Evolutionary conservation across 306 rosid genomes (phyloP).

Genomic region (Vicia faba): DNA sequence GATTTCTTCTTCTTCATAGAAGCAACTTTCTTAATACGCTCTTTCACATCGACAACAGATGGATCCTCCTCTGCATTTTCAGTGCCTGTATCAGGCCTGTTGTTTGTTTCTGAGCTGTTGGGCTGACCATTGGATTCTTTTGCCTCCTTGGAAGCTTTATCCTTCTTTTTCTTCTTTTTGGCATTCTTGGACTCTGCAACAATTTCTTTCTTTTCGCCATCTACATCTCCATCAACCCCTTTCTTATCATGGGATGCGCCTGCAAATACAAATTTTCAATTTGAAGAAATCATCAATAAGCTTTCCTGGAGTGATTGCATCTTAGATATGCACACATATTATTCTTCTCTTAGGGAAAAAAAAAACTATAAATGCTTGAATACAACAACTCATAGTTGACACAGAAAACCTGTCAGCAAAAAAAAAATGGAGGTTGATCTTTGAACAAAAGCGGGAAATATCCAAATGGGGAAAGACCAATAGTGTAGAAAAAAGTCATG

Average conservation of each 20-base stretch:
- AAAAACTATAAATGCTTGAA: not conserved
- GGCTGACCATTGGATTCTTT: conserved; percentile 70
- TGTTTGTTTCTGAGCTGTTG: conserved; percentile 49
- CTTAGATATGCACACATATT: conserved; percentile 9
- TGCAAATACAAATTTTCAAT: conserved; percentile 39
- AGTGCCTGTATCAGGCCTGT: conserved; percentile 46
- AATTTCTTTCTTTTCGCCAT: conserved; percentile 73
- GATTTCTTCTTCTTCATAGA: conserved; percentile 82
- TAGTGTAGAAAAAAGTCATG: not conserved
- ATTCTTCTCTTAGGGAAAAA: not conserved
- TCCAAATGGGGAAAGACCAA: not conserved
- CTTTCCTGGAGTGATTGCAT: not conserved
- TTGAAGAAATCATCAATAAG: conserved; percentile 20
- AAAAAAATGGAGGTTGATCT: not conserved
- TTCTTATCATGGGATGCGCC: conserved; percentile 60
- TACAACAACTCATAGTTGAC: not conserved
- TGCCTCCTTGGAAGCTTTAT: conserved; percentile 72
- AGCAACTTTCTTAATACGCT: conserved; percentile 81
- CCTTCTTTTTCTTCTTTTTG: conserved; percentile 95
- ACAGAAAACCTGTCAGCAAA: not conserved
- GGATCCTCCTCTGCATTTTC: conserved; percentile 64
- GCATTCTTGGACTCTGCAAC: conserved; percentile 63
- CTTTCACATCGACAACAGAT: conserved; percentile 74
- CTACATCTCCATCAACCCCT: conserved; percentile 52
- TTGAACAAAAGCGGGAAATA: not conserved